Evolutionary conservation across 768 basidiomycete species (phyloP), one percentile per base, ranked within the genome.

Genomic region (Boletus pseudopeckii): DNA sequence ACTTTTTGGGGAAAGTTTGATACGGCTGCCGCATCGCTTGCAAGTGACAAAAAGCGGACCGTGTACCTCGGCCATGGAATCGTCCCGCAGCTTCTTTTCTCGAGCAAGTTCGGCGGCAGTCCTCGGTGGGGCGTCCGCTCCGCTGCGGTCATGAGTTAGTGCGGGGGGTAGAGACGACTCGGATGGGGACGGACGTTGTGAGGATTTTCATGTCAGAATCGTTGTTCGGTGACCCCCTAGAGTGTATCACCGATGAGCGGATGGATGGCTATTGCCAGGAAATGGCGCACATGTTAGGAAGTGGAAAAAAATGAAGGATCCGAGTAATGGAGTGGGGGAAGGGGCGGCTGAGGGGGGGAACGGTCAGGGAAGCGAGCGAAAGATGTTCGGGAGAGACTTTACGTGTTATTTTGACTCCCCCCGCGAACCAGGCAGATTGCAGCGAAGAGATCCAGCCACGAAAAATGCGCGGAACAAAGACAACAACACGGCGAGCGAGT

Each of bases 1-100:
- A 66, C 83, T 85, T 70, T 87, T 88, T 32, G 74, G 67, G 15
- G 85, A 87, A 26, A 88, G 79, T 65, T 85, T 85, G 69, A 88
- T 86, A 14, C 72, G 70, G 28, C 62, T 69, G 36, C 75, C 73
- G 67, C 86, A 88, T 48, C 76, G 75, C 56, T 71, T 73, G 71
- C 85, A 87, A 50, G 74, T 72, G 47, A 84, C 80, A 48, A 74
- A 74, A 26, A 76, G 72, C 6, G 81, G 80, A 18, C 74, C 74
- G 45, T 80, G 70, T 15, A 85, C 76, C 22, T 74, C 72, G 28
- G 74, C 81, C 67, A 82, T 75, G 20, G 79, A 74, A 63, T 85
- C 84, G 39, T 73, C 75, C 48, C 78, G 71, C 52, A 85, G 69
- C 51, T 70, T 73, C 66, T 75, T 75, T 70, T 84, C 80, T 52